Evolutionary conservation across 192 early-diverging fungal species (phyloP).

Genomic region (Entomortierella lignicola): DNA sequence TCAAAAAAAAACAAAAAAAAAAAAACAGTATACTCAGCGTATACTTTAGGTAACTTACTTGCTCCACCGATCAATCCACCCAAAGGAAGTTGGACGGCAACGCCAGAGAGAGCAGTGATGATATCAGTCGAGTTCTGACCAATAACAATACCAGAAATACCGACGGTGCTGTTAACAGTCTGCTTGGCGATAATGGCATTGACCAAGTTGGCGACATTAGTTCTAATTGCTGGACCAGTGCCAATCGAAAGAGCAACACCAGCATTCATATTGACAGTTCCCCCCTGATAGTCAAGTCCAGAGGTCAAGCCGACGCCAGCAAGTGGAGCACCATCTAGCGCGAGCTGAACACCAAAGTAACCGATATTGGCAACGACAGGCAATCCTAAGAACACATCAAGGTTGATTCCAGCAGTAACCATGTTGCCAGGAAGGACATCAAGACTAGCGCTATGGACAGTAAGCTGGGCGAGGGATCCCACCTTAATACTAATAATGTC

Average conservation of each 20-base stretch:
- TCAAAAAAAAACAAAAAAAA: not conserved
- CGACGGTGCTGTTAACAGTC: conserved; percentile 29
- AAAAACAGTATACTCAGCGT: not conserved
- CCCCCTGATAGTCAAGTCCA: conserved; percentile 39
- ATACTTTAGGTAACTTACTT: conserved; percentile 13
- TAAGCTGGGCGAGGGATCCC: conserved; percentile 34
- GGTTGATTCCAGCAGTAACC: conserved; percentile 28
- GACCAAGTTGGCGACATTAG: conserved; percentile 41
- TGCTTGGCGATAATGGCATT: conserved; percentile 44
- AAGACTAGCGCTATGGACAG: conserved; percentile 40
- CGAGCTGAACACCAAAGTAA: conserved; percentile 41
- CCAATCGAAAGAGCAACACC: conserved; percentile 35
- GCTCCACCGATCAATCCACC: conserved; percentile 39
- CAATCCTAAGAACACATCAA: conserved; percentile 48
- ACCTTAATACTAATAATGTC: conserved; percentile 32
- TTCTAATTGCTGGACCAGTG: conserved; percentile 28
- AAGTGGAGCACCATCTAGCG: conserved; percentile 29
- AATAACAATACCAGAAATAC: conserved; percentile 40
- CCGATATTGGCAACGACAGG: conserved; percentile 50
- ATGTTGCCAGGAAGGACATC: conserved; percentile 47
- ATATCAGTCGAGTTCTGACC: conserved; percentile 30
- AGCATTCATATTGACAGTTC: conserved; percentile 38
- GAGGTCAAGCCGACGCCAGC: conserved; percentile 35
- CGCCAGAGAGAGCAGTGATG: conserved; percentile 39
- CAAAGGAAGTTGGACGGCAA: conserved; percentile 34